A percentile compares a stretch with the other conserved stretches of the same genome.
phyloP scores from a whole-genome alignment of 169 alveolate species.

The Eimeria falciformis region DNA sequence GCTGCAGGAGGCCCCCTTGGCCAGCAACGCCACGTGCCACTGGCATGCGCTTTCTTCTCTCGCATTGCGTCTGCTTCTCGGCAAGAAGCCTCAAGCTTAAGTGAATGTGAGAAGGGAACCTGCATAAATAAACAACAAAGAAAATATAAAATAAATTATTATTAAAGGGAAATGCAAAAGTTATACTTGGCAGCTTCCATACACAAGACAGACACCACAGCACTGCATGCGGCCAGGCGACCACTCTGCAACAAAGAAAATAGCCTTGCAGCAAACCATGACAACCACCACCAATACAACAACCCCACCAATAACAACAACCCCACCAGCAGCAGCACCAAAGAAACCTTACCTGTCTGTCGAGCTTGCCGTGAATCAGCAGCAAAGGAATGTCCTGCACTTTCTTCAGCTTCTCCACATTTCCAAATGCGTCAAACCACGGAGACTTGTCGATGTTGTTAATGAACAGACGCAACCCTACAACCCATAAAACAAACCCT shows the following conservation, averaged over 20 bases:
- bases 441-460: constrained; percentile 80
- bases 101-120: constrained; percentile 59
- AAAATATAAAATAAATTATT: not conserved
- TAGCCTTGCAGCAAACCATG: too few species aligned
- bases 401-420: constrained; percentile 81
- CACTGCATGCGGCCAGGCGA: too few species aligned
- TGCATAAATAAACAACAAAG: not conserved
- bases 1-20: not conserved
- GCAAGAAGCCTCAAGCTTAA: constrained; percentile 58
- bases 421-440: constrained; percentile 86
- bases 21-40: constrained; percentile 14
- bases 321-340: constrained; percentile 32
- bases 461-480: constrained; percentile 75
- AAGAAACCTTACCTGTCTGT: constrained; percentile 42
- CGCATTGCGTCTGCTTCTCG: constrained; percentile 53
- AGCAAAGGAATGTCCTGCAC: constrained; percentile 30
- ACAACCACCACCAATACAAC: too few species aligned
- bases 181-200: too few species aligned
- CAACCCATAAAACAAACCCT: not conserved
- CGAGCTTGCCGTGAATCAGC: constrained; percentile 62
- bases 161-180: not conserved
- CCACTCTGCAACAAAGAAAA: too few species aligned
- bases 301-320: too few species aligned
- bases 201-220: too few species aligned
- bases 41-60: not conserved